phyloP scores from a whole-genome alignment of 2,329 filamentous ascomycete species.

The Exophiala lecanii-corni region DNA sequence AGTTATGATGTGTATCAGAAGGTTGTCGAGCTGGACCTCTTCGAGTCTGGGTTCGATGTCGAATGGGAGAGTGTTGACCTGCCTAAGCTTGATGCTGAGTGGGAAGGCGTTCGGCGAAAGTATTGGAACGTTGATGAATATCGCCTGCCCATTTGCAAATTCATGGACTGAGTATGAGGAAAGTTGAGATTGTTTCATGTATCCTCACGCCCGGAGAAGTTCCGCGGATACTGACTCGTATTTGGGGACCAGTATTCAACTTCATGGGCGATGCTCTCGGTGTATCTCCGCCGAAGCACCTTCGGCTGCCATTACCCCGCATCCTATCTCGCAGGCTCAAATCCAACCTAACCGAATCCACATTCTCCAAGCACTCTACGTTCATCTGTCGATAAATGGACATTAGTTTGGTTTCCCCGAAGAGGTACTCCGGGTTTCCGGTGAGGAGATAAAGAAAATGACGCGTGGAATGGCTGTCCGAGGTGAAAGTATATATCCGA shows the following conservation, averaged over 20 bases:
- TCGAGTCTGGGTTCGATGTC: constrained; percentile 83
- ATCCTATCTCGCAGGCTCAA: no score
- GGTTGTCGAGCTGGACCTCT: constrained; percentile 84
- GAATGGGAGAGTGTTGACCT: constrained; percentile 78
- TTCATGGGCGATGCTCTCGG: constrained; percentile 3
- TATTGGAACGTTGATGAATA: constrained; percentile 78
- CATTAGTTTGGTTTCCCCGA: no score
- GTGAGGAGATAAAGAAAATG: constrained; percentile 16
- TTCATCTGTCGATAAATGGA: no score
- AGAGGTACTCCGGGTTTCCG: constrained; percentile 20
- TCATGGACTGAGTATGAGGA: constrained; percentile 25
- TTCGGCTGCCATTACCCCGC: constrained; percentile 14
- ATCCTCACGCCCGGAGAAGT: no score
- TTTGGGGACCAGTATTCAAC: background rate
- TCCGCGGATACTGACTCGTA: no score
- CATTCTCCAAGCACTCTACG: no score
- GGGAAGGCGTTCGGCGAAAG: constrained; percentile 79
- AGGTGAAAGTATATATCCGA: constrained; percentile 5
- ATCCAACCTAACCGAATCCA: no score
- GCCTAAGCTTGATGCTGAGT: constrained; percentile 69
- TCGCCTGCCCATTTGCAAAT: constrained; percentile 37
- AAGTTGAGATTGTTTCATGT: no score
- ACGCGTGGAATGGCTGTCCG: no score
- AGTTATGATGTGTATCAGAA: constrained; percentile 96
- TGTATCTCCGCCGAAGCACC: constrained; percentile 13